Conservation (phyloP, 2,329 filamentous ascomycete genomes). For the Fusarium bulbicola region DNA sequence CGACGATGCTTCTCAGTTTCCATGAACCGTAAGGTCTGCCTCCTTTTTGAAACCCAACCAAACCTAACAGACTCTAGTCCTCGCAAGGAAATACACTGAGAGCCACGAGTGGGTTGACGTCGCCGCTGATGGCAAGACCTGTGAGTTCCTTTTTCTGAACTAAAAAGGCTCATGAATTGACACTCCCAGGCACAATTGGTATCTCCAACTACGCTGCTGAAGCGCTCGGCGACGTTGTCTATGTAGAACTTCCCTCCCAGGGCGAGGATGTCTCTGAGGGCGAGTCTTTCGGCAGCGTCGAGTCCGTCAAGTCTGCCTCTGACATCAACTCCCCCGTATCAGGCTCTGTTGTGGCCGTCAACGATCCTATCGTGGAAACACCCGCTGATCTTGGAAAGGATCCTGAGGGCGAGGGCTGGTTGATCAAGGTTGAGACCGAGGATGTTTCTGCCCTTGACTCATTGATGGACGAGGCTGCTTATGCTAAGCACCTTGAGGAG, state of each 20-base stretch:
- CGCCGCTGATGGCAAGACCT: slow-evolving; percentile 67
- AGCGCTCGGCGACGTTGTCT: slow-evolving; percentile 89
- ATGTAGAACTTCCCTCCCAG: slow-evolving; percentile 80
- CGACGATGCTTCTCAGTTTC: slow-evolving; percentile 41
- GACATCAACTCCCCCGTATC: slow-evolving; percentile 85
- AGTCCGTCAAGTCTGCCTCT: slow-evolving; percentile 91
- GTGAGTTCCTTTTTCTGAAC: slow-evolving; percentile 15
- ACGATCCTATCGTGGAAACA: slow-evolving; percentile 52
- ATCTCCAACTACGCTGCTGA: slow-evolving; percentile 87
- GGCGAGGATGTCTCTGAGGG: slow-evolving; percentile 72
- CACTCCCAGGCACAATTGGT: slow-evolving; percentile 68
- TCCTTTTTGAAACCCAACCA: not conserved
- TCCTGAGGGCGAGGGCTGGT: slow-evolving; percentile 82
- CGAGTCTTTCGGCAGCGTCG: slow-evolving; percentile 86
- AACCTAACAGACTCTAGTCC: slow-evolving; percentile 12
- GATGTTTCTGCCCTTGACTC: slow-evolving; percentile 65
- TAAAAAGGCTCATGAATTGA: not conserved
- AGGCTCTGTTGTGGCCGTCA: slow-evolving; percentile 76
- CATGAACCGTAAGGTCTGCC: slow-evolving; percentile 28
- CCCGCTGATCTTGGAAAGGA: slow-evolving; percentile 69
- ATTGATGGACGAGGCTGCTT: slow-evolving; percentile 77
- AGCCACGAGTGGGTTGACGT: slow-evolving; percentile 95
- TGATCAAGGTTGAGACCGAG: slow-evolving; percentile 78
- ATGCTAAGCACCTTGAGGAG: slow-evolving; percentile 50
- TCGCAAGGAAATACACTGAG: slow-evolving; percentile 71